Evolutionary conservation across 306 rosid species (phyloP).

Genomic region (Dicorynia guianensis): DNA sequence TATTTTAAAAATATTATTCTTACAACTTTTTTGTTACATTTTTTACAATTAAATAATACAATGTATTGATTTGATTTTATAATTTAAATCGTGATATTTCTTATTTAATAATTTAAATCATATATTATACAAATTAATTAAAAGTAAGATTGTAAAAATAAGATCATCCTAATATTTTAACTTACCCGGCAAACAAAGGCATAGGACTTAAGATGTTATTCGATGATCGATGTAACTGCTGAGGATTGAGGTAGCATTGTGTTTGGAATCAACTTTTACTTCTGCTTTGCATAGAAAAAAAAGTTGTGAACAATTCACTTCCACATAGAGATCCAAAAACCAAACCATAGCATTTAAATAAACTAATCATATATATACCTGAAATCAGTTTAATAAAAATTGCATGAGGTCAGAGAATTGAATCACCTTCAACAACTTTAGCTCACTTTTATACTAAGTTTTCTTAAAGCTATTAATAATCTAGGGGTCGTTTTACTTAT

Average conservation of each 20-base stretch:
- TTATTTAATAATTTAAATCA: too few relatives aligned
- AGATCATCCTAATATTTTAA: too few relatives aligned
- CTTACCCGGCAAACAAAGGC: too few relatives aligned
- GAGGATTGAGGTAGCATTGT: background rate
- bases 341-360: constrained; percentile 5
- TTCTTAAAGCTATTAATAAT: constrained; percentile 15
- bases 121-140: too few relatives aligned
- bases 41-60: too few relatives aligned
- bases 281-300: background rate
- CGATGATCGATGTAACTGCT: background rate
- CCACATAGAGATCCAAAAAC: constrained; percentile 34
- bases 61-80: too few relatives aligned
- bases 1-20: too few relatives aligned
- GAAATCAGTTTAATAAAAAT: constrained; percentile 7
- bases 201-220: too few relatives aligned
- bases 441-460: constrained; percentile 35
- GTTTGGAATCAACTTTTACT: constrained; percentile 30
- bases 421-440: constrained; percentile 37
- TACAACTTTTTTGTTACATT: too few relatives aligned
- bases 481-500: constrained; percentile 23
- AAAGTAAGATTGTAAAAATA: too few relatives aligned
- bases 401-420: constrained; percentile 32
- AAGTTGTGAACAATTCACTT: constrained; percentile 17
- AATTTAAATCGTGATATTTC: too few relatives aligned
- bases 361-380: constrained; percentile 27